Evolutionary conservation across 148 eudicot genomes (phyloP).

Genomic region (Chenopodium quinoa): DNA sequence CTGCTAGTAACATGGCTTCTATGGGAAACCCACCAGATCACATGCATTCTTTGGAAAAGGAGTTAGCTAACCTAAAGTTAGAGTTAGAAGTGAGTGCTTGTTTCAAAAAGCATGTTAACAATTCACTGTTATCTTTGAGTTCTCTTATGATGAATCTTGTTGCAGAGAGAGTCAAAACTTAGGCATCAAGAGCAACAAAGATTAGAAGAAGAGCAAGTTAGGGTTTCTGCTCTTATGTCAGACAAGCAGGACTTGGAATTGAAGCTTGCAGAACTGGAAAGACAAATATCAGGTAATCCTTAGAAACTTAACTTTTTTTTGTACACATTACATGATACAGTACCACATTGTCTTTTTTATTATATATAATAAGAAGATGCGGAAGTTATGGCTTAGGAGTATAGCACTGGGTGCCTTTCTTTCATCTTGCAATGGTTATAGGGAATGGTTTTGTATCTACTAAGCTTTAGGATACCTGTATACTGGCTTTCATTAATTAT

Average conservation of each 20-base stretch:
- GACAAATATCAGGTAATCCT: conserved; percentile 53
- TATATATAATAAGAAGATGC: too few relatives aligned
- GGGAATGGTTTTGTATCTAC: neutral
- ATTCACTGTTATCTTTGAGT: neutral
- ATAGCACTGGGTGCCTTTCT: neutral
- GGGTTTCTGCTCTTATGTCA: conserved; percentile 53
- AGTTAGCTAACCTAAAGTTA: conserved; percentile 61
- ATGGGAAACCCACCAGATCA: conserved; percentile 63
- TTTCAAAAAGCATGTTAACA: neutral
- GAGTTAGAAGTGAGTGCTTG: conserved; percentile 62
- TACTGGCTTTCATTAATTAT: neutral
- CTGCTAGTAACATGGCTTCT: conserved; percentile 39
- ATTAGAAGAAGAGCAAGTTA: conserved; percentile 66
- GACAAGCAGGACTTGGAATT: conserved; percentile 80
- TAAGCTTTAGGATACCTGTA: neutral
- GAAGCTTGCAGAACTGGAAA: conserved; percentile 54
- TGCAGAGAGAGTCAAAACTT: conserved; percentile 69
- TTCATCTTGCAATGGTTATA: neutral
- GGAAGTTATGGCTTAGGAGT: too few relatives aligned
- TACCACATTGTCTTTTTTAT: too few relatives aligned
- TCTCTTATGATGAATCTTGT: conserved; percentile 18
- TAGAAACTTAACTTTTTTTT: too few relatives aligned
- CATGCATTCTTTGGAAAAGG: conserved; percentile 71
- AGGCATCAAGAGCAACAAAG: conserved; percentile 80
- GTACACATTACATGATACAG: too few relatives aligned